Percentiles rank a stretch among this genome's conserved stretches.
These are phyloP conservation scores for Phyllosticta paracitricarpa DNA, from an alignment of 2,329 filamentous ascomycete species.

Conservation along the genomic window DNA sequence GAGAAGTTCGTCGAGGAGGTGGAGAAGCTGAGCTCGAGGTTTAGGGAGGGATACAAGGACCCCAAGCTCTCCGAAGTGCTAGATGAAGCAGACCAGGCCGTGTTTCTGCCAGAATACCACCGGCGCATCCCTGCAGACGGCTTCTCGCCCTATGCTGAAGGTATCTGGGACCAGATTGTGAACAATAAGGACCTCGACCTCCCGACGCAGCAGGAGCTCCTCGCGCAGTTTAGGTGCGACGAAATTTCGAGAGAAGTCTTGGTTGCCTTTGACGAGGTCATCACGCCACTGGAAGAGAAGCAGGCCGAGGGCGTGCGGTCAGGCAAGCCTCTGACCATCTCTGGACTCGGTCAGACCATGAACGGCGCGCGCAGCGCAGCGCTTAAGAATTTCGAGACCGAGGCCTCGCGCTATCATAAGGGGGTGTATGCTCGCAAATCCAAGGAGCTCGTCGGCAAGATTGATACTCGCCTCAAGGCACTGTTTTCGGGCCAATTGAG, in stretches of 20 bases:
- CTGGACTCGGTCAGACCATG: constrained; percentile 65
- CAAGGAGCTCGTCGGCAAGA: constrained; percentile 72
- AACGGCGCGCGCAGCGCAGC: constrained; percentile 60
- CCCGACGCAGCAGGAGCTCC: constrained; percentile 90
- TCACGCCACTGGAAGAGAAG: constrained; percentile 74
- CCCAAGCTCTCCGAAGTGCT: constrained; percentile 50
- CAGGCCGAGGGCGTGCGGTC: constrained; percentile 64
- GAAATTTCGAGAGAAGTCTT: constrained; percentile 90
- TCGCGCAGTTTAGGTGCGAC: constrained; percentile 95
- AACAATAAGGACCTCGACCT: constrained; percentile 97
- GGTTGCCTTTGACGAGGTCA: constrained; percentile 68
- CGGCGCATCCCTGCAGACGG: constrained; percentile 92
- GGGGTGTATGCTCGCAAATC: constrained; percentile 83
- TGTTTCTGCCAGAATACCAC: constrained; percentile 92
- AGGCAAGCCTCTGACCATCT: constrained; percentile 65
- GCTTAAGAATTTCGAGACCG: constrained; percentile 75
- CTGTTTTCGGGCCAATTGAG: constrained; percentile 82
- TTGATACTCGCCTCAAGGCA: constrained; percentile 78
- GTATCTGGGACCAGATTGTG: constrained; percentile 97
- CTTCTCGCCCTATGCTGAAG: constrained; percentile 87
- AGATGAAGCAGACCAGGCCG: constrained; percentile 64
- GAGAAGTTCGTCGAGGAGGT: constrained; percentile 82
- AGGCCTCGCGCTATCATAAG: constrained; percentile 94
- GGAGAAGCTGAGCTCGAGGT: constrained; percentile 67
- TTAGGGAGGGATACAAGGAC: constrained; percentile 70